Percentiles rank a stretch among this genome's conserved stretches.
These are phyloP conservation scores for Pochonia chlamydosporia DNA, from an alignment of 2,329 filamentous ascomycete genomes.

Conservation along the genomic window DNA sequence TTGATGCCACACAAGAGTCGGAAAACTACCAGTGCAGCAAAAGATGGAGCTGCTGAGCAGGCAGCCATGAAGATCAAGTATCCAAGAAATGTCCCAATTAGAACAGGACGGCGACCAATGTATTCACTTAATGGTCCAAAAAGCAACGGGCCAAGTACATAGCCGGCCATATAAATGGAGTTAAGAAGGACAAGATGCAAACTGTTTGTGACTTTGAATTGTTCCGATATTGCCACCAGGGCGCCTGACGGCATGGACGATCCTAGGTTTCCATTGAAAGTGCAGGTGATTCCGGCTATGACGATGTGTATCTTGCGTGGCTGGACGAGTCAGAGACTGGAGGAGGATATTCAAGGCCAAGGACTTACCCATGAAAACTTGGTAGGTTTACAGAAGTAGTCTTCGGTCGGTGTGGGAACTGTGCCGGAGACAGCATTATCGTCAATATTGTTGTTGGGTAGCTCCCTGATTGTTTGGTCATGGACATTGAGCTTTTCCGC, in stretches of 20 bases:
- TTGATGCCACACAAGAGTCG: constrained; percentile 28
- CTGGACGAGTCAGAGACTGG: no score
- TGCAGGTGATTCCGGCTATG: constrained; percentile 28
- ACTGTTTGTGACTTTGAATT: no score
- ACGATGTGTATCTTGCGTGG: constrained; percentile 26
- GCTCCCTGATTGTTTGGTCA: no score
- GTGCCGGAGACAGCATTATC: no score
- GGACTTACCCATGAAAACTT: no score
- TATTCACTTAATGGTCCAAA: constrained; percentile 30
- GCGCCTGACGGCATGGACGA: constrained; percentile 30
- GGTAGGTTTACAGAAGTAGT: no score
- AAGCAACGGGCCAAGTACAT: constrained; percentile 27
- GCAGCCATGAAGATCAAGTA: constrained; percentile 27
- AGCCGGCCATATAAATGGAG: constrained; percentile 30
- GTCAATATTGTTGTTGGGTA: no score
- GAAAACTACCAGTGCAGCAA: constrained; percentile 36
- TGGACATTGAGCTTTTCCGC: no score
- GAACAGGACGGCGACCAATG: constrained; percentile 18
- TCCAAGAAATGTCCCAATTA: constrained; percentile 26
- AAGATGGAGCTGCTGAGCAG: no score
- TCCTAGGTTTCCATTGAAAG: constrained; percentile 18
- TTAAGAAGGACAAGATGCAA: constrained; percentile 29
- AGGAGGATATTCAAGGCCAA: no score
- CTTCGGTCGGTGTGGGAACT: no score
- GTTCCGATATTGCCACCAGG: no score